These are phyloP conservation scores for Otatea glauca DNA, from an alignment of 176 grass and related monocot genomes.

Conservation along the genomic window DNA sequence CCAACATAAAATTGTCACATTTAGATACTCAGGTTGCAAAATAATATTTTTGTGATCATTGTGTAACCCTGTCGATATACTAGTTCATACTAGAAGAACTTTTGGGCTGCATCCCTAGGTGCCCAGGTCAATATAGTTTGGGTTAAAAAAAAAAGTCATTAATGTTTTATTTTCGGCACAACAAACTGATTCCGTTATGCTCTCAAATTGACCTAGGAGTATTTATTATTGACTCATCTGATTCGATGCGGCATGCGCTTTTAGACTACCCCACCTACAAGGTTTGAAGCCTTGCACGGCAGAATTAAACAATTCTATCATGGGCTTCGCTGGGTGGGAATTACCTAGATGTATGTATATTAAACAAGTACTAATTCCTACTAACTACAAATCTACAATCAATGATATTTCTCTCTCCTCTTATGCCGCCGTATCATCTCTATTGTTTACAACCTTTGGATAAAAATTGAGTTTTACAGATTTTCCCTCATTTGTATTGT, in stretches of 20 bases:
- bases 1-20: neutral
- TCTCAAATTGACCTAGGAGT: neutral
- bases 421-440: no score
- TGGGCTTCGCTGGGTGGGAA: neutral
- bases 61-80: neutral
- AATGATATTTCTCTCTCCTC: no score
- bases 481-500: no score
- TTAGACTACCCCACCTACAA: constrained; percentile 20
- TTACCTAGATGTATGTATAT: neutral
- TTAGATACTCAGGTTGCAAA: neutral
- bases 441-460: no score
- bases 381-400: no score
- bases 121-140: neutral
- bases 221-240: neutral
- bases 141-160: neutral
- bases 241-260: constrained; percentile 15
- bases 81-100: neutral
- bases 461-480: no score
- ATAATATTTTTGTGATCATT: neutral
- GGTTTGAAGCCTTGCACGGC: neutral
- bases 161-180: neutral
- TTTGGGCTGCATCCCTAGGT: constrained; percentile 12
- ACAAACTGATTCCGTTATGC: neutral
- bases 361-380: no score
- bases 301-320: neutral